Base-by-base conservation (phyloP, 2,329 filamentous ascomycete species). In the Penicillium sp. region DNA sequence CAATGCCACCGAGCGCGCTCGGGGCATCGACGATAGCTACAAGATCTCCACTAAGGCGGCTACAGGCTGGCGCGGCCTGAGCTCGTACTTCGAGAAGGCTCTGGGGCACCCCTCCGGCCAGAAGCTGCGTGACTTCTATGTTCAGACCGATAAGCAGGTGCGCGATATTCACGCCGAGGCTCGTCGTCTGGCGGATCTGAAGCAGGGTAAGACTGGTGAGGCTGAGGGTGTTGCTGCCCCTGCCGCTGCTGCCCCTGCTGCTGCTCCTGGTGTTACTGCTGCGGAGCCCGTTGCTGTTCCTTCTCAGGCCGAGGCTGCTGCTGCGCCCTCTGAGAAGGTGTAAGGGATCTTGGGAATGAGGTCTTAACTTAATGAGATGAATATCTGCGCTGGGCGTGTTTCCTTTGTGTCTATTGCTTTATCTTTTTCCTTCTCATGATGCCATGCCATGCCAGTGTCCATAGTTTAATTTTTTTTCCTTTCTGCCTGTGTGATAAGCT, bases 11-110 rank as follows among this genome's bases (percentile, higher is more conserved):
- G 91, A 97, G 75, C 91, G 89, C 68, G 93, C 93, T 61, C 89
- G 87, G 78, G 87, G 88, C 1, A 83, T 93, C 53, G 93, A 99
- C 73, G 83, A 89, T 75, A 91, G 85, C 75, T 96, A 96, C 78
- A 89, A 89, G 67, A 86, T 97, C 71, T 85, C 85, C 54, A 82
- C 87, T 67, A 89, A 89, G 71, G 91, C 90, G 62, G 85, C 81
- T 70, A 83, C 78, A 58, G 84, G 82, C 59, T 87, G 83, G 81
- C 81, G 82, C 42, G 89, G 91, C 35, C 74, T 97, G 60, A 82
- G 82, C 75, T 91, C 89, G 13, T 99, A 97, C 84, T 97, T 97
- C 72, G 93, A 97, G 79, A 96, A 96, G 83, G 93, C 93, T 2
- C 81, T 88, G 57, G 88, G 83, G 73, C 96, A 92, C 0, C 91